Evolutionary conservation across 768 basidiomycete species (phyloP).

Genomic region (Dendrothele bispora): DNA sequence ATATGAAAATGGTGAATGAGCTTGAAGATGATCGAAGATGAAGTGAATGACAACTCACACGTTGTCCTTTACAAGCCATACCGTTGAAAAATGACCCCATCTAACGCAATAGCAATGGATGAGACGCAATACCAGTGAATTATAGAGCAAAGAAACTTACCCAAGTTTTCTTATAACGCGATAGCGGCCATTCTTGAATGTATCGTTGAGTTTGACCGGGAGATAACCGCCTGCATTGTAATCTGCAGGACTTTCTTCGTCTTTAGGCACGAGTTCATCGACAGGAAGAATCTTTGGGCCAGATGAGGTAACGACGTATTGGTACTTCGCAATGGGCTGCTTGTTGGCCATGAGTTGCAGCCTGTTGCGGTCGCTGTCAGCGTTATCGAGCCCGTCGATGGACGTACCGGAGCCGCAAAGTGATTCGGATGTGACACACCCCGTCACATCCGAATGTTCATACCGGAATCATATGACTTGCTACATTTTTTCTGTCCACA

Average conservation of each 20-base stretch:
- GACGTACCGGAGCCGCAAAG: no score
- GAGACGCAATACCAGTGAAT: no score
- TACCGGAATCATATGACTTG: no score
- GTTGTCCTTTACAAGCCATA: conserved; percentile 84
- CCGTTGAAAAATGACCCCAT: conserved; percentile 96
- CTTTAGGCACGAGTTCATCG: conserved; percentile 63
- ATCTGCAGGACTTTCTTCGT: conserved; percentile 82
- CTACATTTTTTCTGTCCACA: no score
- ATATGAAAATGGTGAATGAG: background rate
- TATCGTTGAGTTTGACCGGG: conserved; percentile 76
- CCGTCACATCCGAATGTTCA: no score
- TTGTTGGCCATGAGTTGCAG: conserved; percentile 79
- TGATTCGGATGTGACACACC: no score
- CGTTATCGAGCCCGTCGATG: conserved; percentile 18
- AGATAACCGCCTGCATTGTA: conserved; percentile 84
- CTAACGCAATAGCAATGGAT: conserved; percentile 39
- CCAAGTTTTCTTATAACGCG: conserved; percentile 88
- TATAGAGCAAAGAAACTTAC: conserved; percentile 36
- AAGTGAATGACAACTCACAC: conserved; percentile 47
- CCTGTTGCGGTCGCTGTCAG: conserved; percentile 23
- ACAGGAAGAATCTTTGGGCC: conserved; percentile 74
- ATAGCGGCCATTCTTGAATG: conserved; percentile 85
- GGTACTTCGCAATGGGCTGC: conserved; percentile 67
- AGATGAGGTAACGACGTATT: conserved; percentile 68
- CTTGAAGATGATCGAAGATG: conserved; percentile 13